Base-by-base conservation (phyloP, 306 rosid species). In the Pyrus bretschneideri region DNA sequence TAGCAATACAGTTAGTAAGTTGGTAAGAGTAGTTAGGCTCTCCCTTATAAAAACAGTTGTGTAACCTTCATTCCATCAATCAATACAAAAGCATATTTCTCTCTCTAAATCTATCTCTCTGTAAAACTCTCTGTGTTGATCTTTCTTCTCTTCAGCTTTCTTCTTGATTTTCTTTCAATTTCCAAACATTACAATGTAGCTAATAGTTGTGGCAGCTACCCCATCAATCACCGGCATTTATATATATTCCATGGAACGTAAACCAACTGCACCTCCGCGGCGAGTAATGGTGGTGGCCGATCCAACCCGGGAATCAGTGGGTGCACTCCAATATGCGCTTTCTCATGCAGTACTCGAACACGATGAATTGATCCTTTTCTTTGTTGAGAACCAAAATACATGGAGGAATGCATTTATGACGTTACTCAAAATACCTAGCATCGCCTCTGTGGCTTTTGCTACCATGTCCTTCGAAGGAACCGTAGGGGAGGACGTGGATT, bases 261-360 rank as follows among this genome's bases (percentile, higher is more conserved):
- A 27, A 61, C 38, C 38, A 61, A 61, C 38, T 30, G 82, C 22
- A 1, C 75, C 40, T 23, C 27, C 84, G 1, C 70, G 86, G 4
- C 88, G 79, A 79, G 85, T 93, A 7, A 85, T 89, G 92, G 91
- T 90, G 23, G 91, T 90, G 21, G 91, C 91, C 0, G 97, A 93
- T 15, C 92, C 93, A 0, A 87, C 89, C 4, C 75, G 94, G 2
- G 97, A 93, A 60, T 90, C 94, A 19, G 86, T 90, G 0, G 83
- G 83, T 1, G 97, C 94, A 3, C 79, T 93, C 2, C 96, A 93
- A 65, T 93, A 89, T 35, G 86, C 93, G 4, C 86, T 93, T 11
- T 81, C 88, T 0, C 91, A 93, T 70, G 89, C 88, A 3, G 72
- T 90, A 2, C 22, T 85, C 5, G 93, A 89, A 19, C 83, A 89